Percentiles rank a stretch among this genome's conserved stretches.
Evolutionary conservation across 768 basidiomycete genomes (phyloP).

Genomic region (Megacollybia marginata): DNA sequence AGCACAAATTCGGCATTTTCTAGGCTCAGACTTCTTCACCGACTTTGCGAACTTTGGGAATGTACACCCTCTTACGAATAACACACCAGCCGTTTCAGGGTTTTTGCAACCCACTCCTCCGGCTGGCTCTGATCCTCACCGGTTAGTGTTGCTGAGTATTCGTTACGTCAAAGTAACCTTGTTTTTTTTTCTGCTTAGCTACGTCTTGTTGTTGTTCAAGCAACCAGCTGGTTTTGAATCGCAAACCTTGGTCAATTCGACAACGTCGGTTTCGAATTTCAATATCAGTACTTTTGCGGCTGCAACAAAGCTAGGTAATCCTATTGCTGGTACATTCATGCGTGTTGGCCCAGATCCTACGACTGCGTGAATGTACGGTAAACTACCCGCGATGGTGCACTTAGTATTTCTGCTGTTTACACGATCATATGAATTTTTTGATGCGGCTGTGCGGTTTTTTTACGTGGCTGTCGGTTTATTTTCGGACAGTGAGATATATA

Average conservation of each 20-base stretch:
- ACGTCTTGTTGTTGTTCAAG: constrained; percentile 39
- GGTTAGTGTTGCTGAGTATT: constrained; percentile 17
- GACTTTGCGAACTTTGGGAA: not conserved
- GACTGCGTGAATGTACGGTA: too few relatives aligned
- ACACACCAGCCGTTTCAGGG: constrained; percentile 33
- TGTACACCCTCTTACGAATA: constrained; percentile 19
- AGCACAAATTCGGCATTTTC: constrained; percentile 42
- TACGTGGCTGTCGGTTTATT: too few relatives aligned
- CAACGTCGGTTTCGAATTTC: constrained; percentile 26
- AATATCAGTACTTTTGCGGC: constrained; percentile 37
- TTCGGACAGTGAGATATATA: too few relatives aligned
- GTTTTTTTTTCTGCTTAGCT: constrained; percentile 21
- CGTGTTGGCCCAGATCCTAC: constrained; percentile 24
- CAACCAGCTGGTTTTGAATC: constrained; percentile 32
- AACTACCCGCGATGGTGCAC: too few relatives aligned
- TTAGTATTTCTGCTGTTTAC: too few relatives aligned
- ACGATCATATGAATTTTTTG: too few relatives aligned
- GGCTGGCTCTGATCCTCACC: constrained; percentile 32
- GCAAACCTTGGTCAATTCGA: constrained; percentile 31
- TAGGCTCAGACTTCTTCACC: constrained; percentile 32
- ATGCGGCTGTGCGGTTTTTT: too few relatives aligned
- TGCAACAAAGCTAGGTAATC: constrained; percentile 33
- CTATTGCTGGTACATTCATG: constrained; percentile 44
- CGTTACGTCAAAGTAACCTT: not conserved
- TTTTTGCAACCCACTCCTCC: constrained; percentile 36